Base-by-base conservation (phyloP, 306 rosid genomes). In the Sphenostylis stenocarpa region DNA sequence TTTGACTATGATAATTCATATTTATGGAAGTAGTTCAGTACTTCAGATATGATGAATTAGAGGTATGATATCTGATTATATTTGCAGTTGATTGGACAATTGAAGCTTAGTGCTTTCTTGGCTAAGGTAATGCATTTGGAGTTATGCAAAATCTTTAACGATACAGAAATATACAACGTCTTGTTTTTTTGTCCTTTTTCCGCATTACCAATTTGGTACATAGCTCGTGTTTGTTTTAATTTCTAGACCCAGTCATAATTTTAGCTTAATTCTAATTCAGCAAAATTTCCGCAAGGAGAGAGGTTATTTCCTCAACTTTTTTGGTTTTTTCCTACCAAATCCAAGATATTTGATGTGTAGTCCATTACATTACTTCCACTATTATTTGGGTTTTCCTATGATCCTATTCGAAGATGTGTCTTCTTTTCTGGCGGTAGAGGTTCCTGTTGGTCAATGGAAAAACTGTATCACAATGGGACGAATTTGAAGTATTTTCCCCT, bases 61-160 rank as follows among this genome's bases (percentile, higher is more conserved):
- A 57, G 67, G 80, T 76, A 70, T 67, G 62, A 28, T 62, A 61
- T 72, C 36, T 77, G 61, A 58, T 63, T 74, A 9, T 69, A 20
- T 43, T 4, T 53, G 70, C 73, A 69, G 58, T 20, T 57, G 80
- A 67, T 20, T 56, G 43, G 49, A 15, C 56, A 20, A 52, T 62
- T 61, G 80, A 66, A 81, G 83, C 75, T 10, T 13, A 12, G 77
- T 69, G 39, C 33, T 41, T 52, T 41, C 43, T 7, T 28, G 45
- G 60, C 47, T n/a, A 81, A 24, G 33, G 70, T 56, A 55, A 26
- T 55, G 51, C 52, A 41, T 33, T 21, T 17, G 55, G 43, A 72
- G 45, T 72, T 47, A 23, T 48, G 44, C 11, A 14, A 39, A 39
- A 4, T n/a, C 60, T 33, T 65, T 67, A 16, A 36, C n/a, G 66